phyloP scores from a whole-genome alignment of 345 rosid species.

The Balakata baccata region DNA sequence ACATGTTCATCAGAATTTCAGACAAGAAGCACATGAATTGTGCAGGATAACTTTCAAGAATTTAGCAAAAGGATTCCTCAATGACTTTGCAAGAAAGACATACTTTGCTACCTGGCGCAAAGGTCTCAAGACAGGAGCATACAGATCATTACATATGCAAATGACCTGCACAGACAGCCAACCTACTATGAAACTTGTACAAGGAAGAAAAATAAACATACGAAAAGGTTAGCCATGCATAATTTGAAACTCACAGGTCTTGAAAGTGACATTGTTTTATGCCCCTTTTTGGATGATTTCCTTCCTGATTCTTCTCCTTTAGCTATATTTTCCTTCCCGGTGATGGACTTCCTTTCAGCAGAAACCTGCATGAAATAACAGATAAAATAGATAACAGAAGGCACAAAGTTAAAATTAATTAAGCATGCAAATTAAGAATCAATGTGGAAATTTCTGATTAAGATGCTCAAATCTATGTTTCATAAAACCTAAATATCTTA shows the following conservation, averaged over 20 bases:
- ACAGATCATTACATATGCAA: conserved; percentile 89
- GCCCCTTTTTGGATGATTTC: conserved; percentile 54
- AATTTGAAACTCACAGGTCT: conserved; percentile 69
- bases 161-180: conserved; percentile 46
- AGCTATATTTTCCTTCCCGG: conserved; percentile 55
- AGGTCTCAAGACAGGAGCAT: conserved; percentile 85
- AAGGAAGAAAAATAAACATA: not conserved
- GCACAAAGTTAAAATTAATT: conserved; percentile 3
- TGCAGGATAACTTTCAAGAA: not conserved
- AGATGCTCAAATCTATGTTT: not conserved
- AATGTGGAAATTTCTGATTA: not conserved
- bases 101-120: conserved; percentile 95
- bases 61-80: not conserved
- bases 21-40: not conserved
- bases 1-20: not conserved
- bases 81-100: conserved; percentile 25
- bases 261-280: conserved; percentile 52
- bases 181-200: not conserved
- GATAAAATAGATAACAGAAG: not conserved
- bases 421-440: not conserved
- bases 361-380: conserved; percentile 49
- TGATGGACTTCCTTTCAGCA: conserved; percentile 59
- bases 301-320: conserved; percentile 49
- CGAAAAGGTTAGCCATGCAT: conserved; percentile 7
- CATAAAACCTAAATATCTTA: conserved; percentile 3